phyloP scores from a whole-genome alignment of 139 green algal species.

The Chlamydomonas incerta region DNA sequence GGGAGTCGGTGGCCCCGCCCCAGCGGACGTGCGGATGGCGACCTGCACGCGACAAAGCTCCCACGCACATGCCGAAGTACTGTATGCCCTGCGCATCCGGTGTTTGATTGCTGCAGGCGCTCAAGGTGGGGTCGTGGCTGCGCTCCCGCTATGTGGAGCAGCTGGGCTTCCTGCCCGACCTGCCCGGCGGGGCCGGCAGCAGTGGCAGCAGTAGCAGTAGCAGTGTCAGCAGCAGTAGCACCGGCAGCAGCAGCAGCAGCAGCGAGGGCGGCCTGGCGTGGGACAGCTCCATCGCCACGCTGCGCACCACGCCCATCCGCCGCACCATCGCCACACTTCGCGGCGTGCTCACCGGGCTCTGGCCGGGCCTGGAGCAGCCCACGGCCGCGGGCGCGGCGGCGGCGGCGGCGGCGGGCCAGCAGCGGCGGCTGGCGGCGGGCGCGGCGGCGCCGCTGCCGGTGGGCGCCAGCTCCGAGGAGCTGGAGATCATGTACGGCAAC shows the following conservation, averaged over 20 bases:
- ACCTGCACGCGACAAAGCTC: too few species aligned
- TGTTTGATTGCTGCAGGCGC: constrained; percentile 58
- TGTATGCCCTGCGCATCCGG: too few species aligned
- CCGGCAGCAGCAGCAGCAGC: too few species aligned
- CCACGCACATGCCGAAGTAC: too few species aligned
- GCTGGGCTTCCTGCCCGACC: constrained; percentile 54
- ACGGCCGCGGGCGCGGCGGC: neutral
- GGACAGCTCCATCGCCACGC: neutral
- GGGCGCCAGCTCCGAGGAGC: neutral
- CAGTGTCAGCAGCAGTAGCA: neutral
- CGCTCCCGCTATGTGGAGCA: constrained; percentile 62
- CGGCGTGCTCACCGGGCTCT: constrained; percentile 74
- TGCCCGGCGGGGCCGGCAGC: neutral
- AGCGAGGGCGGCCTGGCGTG: neutral
- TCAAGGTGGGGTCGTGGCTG: constrained; percentile 67
- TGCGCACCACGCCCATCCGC: constrained; percentile 66
- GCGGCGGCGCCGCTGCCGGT: neutral
- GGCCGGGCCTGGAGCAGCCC: constrained; percentile 43
- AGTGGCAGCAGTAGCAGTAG: neutral
- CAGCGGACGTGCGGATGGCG: too few species aligned
- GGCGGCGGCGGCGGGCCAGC: too few species aligned
- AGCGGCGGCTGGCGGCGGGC: too few species aligned
- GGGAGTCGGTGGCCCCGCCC: too few species aligned
- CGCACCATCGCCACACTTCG: constrained; percentile 70
- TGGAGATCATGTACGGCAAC: constrained; percentile 46